Evolutionary conservation across 2,329 filamentous ascomycete species (phyloP), one percentile per base, ranked within the genome.

Genomic region (Sporothrix curviconia): DNA sequence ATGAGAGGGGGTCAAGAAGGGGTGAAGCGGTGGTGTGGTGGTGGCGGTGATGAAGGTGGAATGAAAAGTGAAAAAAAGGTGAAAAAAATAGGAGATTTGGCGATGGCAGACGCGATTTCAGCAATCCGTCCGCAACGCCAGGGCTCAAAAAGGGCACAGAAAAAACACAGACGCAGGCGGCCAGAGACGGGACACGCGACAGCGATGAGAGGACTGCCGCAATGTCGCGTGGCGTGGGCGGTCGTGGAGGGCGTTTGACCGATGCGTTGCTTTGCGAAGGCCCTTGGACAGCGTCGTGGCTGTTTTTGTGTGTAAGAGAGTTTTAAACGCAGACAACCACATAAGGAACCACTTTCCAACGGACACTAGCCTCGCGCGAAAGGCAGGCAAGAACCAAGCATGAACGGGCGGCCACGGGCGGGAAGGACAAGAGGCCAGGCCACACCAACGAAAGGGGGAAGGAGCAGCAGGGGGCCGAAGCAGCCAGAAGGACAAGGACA

Each of bases 291-390:
- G 52, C 52, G 32, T 53, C 55, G 55, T 56, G 55, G 44, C 44
- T 53, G 53, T 55, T 59, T 59, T 59, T 59, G 53, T 55, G 53
- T 59, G 57, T 59, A 59, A 59, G 57, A 59, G 57, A 59, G 53
- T 53, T 59, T 59, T 59, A 52, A 22, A 40, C 15, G 15, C 30
- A 46, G 54, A 39, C 40, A 49, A 44, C 47, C 54, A 34, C 54
- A 34, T 30, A 52, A n/a, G n/a, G n/a, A n/a, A n/a, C n/a, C n/a
- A n/a, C n/a, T n/a, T n/a, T n/a, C n/a, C n/a, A n/a, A n/a, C n/a
- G n/a, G 37, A 34, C 40, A 30, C 55, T 50, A 53, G 47, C 40
- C n/a, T n/a, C n/a, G n/a, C n/a, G n/a, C n/a, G n/a, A n/a, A n/a
- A n/a, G n/a, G n/a, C n/a, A n/a, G n/a, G n/a, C n/a, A n/a, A n/a